Evolutionary conservation across 768 basidiomycete genomes (phyloP), one percentile per base, ranked within the genome.

Genomic region (Mycena olivaceomarginata): DNA sequence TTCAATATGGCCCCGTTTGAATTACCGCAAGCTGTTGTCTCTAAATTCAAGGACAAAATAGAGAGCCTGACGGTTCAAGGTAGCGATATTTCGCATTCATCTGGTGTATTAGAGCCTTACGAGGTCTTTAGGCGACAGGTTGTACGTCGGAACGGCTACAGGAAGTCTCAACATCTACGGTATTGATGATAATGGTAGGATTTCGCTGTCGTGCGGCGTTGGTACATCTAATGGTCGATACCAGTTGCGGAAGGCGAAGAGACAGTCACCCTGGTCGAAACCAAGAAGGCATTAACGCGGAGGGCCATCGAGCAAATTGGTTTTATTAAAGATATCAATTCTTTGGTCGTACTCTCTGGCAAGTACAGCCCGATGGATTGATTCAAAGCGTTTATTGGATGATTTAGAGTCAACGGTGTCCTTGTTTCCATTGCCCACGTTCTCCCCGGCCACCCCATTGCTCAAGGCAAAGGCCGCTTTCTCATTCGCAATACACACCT

Each of bases 231-330:
- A 73, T 74, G 43, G 62, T 59, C 41, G 37, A 31, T 56, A 70
- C 66, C 60, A 79, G 81, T 73, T 79, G 87, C 85, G 57, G 86
- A 83, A 22, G 82, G 79, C 43, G 85, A 87, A 40, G 82, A 82
- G 22, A 67, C 66, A 37, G 82, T 89, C 0, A 86, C 88, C 51
- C 84, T 92, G 2, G 86, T 93, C 5, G 95, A 96, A 81, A 89
- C 89, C 41, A 96, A 90, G 91, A 94, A 93, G 81, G 87, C 85
- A 15, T 82, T 97, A 45, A 89, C 92, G 39, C 87, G 92, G 79
- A 92, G 90, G 81, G 88, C 95, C 16, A 95, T 99, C 57, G 98
- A 99, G 71, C 97, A 98, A 82, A 87, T 99, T 4, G 96, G 94
- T 0, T 94, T 93, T 69, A 90, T 99, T 78, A 93, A 93, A 77